Conservation (phyloP, 108 stramenopile species). For the Skeletonema menzelii region DNA sequence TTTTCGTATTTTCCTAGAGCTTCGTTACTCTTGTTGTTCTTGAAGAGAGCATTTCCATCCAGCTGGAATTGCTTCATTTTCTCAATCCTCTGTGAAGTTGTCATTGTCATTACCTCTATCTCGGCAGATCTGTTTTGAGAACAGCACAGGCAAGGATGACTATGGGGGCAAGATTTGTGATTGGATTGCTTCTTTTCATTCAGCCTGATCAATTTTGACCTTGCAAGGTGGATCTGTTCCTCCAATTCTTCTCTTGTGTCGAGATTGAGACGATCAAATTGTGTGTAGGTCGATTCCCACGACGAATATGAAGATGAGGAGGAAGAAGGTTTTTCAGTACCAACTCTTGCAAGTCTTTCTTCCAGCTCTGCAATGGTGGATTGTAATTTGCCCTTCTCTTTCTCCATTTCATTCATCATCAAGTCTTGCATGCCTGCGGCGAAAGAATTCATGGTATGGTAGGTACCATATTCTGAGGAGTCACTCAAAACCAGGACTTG, state of each 20-base stretch:
- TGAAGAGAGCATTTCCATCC: conserved; percentile 17
- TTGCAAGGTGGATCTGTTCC: not conserved
- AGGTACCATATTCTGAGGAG: no score
- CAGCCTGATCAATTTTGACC: not conserved
- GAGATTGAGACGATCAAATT: not conserved
- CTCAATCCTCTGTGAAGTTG: conserved; percentile 5
- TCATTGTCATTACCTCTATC: conserved; percentile 17
- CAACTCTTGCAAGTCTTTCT: not conserved
- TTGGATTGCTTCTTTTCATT: conserved; percentile 7
- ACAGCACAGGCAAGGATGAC: conserved; percentile 1
- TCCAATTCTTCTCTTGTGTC: conserved; percentile 12
- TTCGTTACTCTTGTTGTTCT: conserved; percentile 1
- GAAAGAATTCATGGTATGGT: not conserved
- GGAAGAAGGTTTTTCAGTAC: not conserved
- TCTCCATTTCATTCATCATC: conserved; percentile 10
- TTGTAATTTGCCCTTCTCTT: not conserved
- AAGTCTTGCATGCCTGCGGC: conserved; percentile 9
- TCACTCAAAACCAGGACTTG: no score
- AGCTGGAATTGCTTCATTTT: conserved; percentile 19
- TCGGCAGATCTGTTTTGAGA: conserved; percentile 19
- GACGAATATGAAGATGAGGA: not conserved
- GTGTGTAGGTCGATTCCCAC: conserved; percentile 8
- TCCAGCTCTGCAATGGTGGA: conserved; percentile 4
- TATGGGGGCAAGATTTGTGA: conserved; percentile 1
- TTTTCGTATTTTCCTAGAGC: conserved; percentile 12